Evolutionary conservation across 192 early-diverging fungal genomes (phyloP).

Genomic region (Rhizoclosmatium sp.): DNA sequence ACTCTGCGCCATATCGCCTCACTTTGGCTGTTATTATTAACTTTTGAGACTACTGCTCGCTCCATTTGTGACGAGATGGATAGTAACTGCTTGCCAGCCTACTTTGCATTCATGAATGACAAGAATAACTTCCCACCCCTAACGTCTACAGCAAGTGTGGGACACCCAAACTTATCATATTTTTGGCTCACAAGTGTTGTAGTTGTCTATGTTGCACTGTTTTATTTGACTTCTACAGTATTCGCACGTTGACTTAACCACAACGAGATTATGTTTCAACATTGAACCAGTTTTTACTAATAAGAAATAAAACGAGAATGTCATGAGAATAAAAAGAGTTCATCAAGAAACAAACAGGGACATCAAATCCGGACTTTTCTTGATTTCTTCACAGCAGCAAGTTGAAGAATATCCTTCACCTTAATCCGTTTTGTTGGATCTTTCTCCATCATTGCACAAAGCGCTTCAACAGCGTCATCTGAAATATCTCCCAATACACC

Average conservation of each 20-base stretch:
- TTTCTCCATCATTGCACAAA: constrained; percentile 55
- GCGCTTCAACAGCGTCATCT: constrained; percentile 47
- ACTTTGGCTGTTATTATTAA: no score
- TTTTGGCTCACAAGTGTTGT: not conserved
- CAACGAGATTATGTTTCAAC: not conserved
- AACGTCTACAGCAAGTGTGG: not conserved
- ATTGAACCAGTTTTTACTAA: not conserved
- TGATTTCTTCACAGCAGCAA: constrained; percentile 32
- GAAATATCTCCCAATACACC: constrained; percentile 42
- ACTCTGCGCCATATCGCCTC: no score
- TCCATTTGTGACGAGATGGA: no score
- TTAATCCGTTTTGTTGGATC: constrained; percentile 37
- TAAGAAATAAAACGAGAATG: not conserved
- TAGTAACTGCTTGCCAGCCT: no score
- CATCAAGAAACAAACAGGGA: not conserved
- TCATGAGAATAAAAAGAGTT: not conserved
- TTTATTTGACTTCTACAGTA: not conserved
- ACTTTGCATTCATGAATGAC: no score
- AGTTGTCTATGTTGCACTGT: not conserved
- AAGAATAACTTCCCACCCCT: not conserved
- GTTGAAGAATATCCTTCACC: constrained; percentile 37
- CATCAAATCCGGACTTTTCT: not conserved
- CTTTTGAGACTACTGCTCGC: no score
- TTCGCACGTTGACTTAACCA: not conserved
- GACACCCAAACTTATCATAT: not conserved